phyloP scores from a whole-genome alignment of 1,284 basidiomycete species.

The Trametes versicolor region DNA sequence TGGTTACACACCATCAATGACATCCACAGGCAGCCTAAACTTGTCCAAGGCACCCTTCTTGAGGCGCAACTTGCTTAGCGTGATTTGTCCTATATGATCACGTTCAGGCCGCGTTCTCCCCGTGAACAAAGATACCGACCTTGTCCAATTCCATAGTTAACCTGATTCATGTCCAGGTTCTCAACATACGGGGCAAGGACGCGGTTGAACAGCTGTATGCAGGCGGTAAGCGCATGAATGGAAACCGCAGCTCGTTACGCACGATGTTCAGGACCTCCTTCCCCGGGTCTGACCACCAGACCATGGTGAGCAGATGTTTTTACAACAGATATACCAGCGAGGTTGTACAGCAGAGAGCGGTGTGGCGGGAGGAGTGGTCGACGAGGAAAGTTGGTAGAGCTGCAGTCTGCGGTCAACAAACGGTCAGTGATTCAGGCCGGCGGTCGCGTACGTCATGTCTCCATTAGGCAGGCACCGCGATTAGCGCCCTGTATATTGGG shows the following conservation, averaged over 20 bases:
- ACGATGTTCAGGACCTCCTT: constrained; percentile 84
- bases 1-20: constrained; percentile 81
- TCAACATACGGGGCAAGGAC: constrained; percentile 97
- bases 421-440: constrained; percentile 10
- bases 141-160: constrained; percentile 95
- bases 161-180: constrained; percentile 94
- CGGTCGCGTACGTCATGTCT: constrained; percentile 31
- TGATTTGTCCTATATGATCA: constrained; percentile 78
- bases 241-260: constrained; percentile 31
- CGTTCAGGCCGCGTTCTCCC: constrained; percentile 7
- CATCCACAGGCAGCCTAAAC: constrained; percentile 95
- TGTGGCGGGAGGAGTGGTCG: not conserved
- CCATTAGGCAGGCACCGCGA: constrained; percentile 3
- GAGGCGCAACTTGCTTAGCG: constrained; percentile 83
- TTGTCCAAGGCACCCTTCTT: constrained; percentile 97
- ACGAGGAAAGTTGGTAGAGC: not conserved
- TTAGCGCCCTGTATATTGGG: not conserved
- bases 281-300: constrained; percentile 86
- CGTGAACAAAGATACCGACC: constrained; percentile 54
- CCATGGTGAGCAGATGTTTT: constrained; percentile 43
- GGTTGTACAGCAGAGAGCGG: not conserved
- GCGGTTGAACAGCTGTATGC: constrained; percentile 82
- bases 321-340: not conserved
- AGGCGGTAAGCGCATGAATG: constrained; percentile 7
- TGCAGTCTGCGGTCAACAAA: not conserved